Evolutionary conservation across 345 rosid genomes (phyloP).

Genomic region (Lenwebbia sp.): DNA sequence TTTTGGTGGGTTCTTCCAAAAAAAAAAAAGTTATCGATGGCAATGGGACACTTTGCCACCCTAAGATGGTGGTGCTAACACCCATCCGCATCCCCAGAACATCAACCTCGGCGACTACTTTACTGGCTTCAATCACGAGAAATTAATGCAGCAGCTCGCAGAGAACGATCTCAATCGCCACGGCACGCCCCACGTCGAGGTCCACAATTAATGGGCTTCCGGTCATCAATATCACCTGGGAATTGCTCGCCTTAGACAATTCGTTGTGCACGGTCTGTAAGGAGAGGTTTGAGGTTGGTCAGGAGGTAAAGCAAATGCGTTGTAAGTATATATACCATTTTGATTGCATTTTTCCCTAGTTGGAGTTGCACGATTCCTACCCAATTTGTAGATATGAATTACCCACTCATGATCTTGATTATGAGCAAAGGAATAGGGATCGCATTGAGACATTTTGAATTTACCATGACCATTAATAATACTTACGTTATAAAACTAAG

Average conservation of each 20-base stretch:
- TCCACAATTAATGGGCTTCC: conserved; percentile 40
- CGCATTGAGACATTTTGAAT: too few relatives aligned
- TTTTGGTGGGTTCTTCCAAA: too few relatives aligned
- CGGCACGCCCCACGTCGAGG: conserved; percentile 61
- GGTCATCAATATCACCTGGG: conserved; percentile 23
- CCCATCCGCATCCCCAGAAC: conserved; percentile 16
- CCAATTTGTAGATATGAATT: conserved; percentile 60
- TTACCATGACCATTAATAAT: too few relatives aligned
- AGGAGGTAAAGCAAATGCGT: conserved; percentile 45
- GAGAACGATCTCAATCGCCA: conserved; percentile 57
- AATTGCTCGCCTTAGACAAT: conserved; percentile 25
- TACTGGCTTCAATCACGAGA: conserved; percentile 57
- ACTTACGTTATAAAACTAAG: too few relatives aligned
- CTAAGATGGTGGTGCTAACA: too few relatives aligned
- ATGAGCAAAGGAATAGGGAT: conserved; percentile 23
- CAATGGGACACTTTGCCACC: too few relatives aligned
- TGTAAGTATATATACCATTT: conserved; percentile 54
- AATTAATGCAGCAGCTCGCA: conserved; percentile 52
- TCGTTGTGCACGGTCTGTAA: conserved; percentile 53
- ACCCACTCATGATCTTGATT: conserved; percentile 56
- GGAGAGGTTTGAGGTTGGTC: conserved; percentile 45
- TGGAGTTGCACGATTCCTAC: conserved; percentile 55
- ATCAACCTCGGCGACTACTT: conserved; percentile 73
- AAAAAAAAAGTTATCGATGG: too few relatives aligned
- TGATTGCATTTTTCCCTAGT: conserved; percentile 59